A percentile compares a stretch with the other conserved stretches of the same genome.
phyloP scores from a whole-genome alignment of 495 filamentous ascomycete species.

The Penicillium herquei region DNA sequence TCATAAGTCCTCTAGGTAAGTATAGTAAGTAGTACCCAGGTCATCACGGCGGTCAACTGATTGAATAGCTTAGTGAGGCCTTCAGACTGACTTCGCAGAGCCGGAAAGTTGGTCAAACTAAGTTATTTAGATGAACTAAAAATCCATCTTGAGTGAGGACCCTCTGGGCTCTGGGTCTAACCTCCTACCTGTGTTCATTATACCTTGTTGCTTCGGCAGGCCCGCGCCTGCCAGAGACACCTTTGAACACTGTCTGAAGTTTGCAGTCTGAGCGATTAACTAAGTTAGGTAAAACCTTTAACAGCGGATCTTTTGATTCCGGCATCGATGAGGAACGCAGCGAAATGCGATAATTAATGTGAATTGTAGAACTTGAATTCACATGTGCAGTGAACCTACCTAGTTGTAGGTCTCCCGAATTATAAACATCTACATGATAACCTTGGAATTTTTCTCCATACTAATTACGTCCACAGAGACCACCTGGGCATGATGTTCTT shows the following conservation, averaged over 20 bases:
- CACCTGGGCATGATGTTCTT: too few species aligned
- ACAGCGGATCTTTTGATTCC: slow-evolving; percentile 70
- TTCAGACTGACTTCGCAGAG: slow-evolving; percentile 62
- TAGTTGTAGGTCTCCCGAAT: too few species aligned
- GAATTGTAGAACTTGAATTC: slow-evolving; percentile 74
- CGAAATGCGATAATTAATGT: slow-evolving; percentile 73
- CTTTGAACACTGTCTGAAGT: slow-evolving; percentile 26
- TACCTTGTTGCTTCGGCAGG: slow-evolving; percentile 44
- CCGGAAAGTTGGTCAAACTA: slow-evolving; percentile 71
- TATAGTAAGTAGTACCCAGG: too few species aligned
- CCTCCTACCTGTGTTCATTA: too few species aligned
- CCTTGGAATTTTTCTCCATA: too few species aligned
- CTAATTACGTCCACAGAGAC: too few species aligned
- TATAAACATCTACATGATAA: too few species aligned
- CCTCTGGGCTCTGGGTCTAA: slow-evolving; percentile 21
- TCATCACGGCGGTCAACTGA: too few species aligned
- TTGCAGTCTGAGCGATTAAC: slow-evolving; percentile 17
- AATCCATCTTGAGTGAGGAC: slow-evolving; percentile 57
- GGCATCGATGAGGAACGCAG: slow-evolving; percentile 72
- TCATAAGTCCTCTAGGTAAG: too few species aligned
- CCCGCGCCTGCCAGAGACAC: slow-evolving; percentile 33
- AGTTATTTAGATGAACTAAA: slow-evolving; percentile 73
- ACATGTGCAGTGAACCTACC: too few species aligned
- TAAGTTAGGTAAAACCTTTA: slow-evolving; percentile 57
- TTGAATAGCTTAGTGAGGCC: slow-evolving; percentile 73